Percentiles rank a stretch among this genome's conserved stretches.
Conservation (phyloP, 208 protist genomes). For the Tritrichomonas musculus region DNA sequence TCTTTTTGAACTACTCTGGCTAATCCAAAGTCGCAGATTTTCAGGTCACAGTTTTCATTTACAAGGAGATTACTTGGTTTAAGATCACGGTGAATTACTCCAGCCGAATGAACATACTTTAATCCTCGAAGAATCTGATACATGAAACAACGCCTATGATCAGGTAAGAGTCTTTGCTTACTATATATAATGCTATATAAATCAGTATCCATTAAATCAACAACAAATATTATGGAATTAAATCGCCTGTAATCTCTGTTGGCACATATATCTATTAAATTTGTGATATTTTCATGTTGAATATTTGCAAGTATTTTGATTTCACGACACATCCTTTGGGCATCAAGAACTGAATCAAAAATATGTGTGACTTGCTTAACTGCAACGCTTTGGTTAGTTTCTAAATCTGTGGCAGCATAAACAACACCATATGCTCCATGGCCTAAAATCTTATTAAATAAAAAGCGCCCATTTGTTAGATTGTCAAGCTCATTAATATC, state of each 20-base stretch:
- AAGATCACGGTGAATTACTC: constrained; percentile 86
- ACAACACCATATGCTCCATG: constrained; percentile 38
- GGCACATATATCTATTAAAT: constrained; percentile 14
- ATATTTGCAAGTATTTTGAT: constrained; percentile 33
- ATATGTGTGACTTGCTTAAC: constrained; percentile 29
- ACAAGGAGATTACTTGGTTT: constrained; percentile 84
- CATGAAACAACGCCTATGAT: constrained; percentile 83
- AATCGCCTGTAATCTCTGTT: constrained; percentile 56
- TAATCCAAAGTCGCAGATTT: constrained; percentile 73
- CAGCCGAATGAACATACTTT: constrained; percentile 77
- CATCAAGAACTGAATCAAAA: constrained; percentile 25
- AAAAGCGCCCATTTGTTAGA: neutral
- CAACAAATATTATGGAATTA: constrained; percentile 79
- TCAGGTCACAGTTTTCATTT: constrained; percentile 87
- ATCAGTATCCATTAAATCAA: constrained; percentile 89
- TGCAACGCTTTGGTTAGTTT: constrained; percentile 31
- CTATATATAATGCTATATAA: constrained; percentile 78
- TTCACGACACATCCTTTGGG: constrained; percentile 32
- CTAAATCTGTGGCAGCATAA: constrained; percentile 31
- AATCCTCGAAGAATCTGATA: constrained; percentile 82
- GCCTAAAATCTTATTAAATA: neutral
- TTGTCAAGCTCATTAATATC: neutral
- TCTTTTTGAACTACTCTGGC: constrained; percentile 44
- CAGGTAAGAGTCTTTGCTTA: constrained; percentile 71
- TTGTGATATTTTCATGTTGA: constrained; percentile 37